Conservation (phyloP, 208 protist genomes). For the Zelonia costaricensis region DNA sequence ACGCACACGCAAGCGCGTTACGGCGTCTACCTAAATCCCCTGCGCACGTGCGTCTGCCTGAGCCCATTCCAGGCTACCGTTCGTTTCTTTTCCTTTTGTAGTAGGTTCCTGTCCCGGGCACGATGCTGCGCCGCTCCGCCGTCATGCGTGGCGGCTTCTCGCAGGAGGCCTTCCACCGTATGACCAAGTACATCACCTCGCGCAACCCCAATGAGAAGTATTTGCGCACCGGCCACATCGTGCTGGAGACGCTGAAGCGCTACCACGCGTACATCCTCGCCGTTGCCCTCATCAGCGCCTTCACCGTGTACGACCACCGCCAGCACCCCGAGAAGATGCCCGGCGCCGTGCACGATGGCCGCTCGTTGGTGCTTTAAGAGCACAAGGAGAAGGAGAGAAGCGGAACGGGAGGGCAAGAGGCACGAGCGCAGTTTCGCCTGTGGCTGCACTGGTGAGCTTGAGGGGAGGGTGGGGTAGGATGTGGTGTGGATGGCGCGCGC, state of each 20-base stretch:
- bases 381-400: too few relatives aligned
- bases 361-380: constrained; percentile 76
- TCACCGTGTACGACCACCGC: constrained; percentile 67
- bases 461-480: too few relatives aligned
- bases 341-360: constrained; percentile 69
- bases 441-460: too few relatives aligned
- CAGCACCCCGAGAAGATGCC: constrained; percentile 63
- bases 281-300: constrained; percentile 55
- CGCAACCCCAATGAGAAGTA: constrained; percentile 88
- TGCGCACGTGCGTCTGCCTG: too few relatives aligned
- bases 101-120: too few relatives aligned
- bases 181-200: constrained; percentile 88
- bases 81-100: constrained; percentile 1
- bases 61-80: neutral
- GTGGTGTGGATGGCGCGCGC: too few relatives aligned
- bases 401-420: too few relatives aligned
- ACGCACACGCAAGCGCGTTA: neutral
- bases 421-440: too few relatives aligned
- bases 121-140: constrained; percentile 32
- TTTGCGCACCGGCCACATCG: constrained; percentile 80
- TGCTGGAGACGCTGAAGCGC: constrained; percentile 79
- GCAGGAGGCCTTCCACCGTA: constrained; percentile 83
- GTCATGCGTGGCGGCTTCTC: constrained; percentile 50
- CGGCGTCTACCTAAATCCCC: too few relatives aligned
- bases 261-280: constrained; percentile 82